Conservation (phyloP, 2,329 filamentous ascomycete species). For the Metarhizium album region DNA sequence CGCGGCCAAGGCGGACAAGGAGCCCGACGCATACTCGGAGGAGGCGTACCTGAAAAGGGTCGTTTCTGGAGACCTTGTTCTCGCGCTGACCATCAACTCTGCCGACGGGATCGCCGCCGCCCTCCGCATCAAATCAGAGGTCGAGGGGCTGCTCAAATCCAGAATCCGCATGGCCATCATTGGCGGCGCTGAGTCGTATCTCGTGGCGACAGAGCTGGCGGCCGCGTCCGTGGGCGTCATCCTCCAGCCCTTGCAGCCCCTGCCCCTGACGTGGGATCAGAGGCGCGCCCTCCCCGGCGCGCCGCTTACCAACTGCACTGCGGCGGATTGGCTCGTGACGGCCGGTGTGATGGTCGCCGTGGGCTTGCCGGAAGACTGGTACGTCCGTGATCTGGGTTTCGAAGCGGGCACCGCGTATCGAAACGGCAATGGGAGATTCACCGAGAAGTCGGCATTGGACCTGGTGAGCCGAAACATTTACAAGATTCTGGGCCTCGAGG, state of each 20-base stretch:
- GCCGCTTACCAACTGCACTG: slow-evolving; percentile 55
- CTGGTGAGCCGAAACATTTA: slow-evolving; percentile 48
- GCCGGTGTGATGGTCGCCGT: slow-evolving; percentile 50
- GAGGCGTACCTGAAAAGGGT: slow-evolving; percentile 41
- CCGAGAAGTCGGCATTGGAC: slow-evolving; percentile 42
- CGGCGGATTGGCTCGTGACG: slow-evolving; percentile 43
- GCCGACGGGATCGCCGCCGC: slow-evolving; percentile 52
- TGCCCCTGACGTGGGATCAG: slow-evolving; percentile 47
- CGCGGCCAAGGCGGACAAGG: slow-evolving; percentile 27
- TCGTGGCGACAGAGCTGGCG: slow-evolving; percentile 48
- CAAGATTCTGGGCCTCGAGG: slow-evolving; percentile 41
- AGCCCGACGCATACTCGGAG: slow-evolving; percentile 34
- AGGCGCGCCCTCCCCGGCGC: slow-evolving; percentile 52
- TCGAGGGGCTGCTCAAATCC: slow-evolving; percentile 33
- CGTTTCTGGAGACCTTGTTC: slow-evolving; percentile 38
- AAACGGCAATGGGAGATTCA: slow-evolving; percentile 44
- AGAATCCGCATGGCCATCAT: slow-evolving; percentile 44
- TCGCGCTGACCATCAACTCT: slow-evolving; percentile 49
- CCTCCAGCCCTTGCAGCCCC: slow-evolving; percentile 47
- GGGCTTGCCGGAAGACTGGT: slow-evolving; percentile 51
- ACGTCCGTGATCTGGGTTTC: slow-evolving; percentile 47
- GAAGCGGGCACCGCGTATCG: slow-evolving; percentile 47
- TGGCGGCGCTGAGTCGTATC: slow-evolving; percentile 52
- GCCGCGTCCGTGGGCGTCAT: slow-evolving; percentile 47
- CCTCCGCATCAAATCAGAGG: slow-evolving; percentile 45